phyloP scores from a whole-genome alignment of 1,139 yeast species.

The Lodderomyces metapsilosis region DNA sequence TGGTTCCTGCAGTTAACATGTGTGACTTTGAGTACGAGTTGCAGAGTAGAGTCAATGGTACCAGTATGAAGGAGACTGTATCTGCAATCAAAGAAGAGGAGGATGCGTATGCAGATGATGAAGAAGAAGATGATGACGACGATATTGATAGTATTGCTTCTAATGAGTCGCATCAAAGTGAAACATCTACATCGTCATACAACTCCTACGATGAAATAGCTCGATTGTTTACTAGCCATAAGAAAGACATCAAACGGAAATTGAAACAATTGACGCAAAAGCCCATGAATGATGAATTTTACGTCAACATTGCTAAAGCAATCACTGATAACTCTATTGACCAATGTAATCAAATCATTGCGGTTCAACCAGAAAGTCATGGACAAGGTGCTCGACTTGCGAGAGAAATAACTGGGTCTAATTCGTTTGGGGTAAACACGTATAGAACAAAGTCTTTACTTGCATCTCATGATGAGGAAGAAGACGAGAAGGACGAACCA shows the following conservation, averaged over 20 bases:
- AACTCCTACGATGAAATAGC: constrained; percentile 43
- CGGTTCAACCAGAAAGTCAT: constrained; percentile 39
- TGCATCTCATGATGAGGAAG: too few species aligned
- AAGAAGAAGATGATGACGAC: constrained; percentile 6
- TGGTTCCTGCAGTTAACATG: constrained; percentile 68
- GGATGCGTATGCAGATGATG: not conserved
- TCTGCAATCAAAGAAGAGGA: not conserved
- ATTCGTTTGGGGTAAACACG: constrained; percentile 37
- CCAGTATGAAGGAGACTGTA: constrained; percentile 1
- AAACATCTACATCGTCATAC: constrained; percentile 30
- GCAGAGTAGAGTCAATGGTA: constrained; percentile 20
- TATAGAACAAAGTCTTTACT: constrained; percentile 44
- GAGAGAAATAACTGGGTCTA: constrained; percentile 45
- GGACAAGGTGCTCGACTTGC: constrained; percentile 49
- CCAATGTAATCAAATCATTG: constrained; percentile 38
- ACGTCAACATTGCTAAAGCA: constrained; percentile 27
- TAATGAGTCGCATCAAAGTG: constrained; percentile 9
- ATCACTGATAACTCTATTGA: constrained; percentile 41
- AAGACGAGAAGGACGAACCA: constrained; percentile 15
- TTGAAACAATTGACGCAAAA: constrained; percentile 17
- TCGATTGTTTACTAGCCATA: constrained; percentile 30
- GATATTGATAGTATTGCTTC: constrained; percentile 24
- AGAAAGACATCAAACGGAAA: constrained; percentile 21
- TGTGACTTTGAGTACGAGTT: constrained; percentile 46
- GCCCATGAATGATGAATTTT: constrained; percentile 29